Base-by-base conservation (phyloP, 1,284 basidiomycete genomes). In the Volvariella surrecta region DNA sequence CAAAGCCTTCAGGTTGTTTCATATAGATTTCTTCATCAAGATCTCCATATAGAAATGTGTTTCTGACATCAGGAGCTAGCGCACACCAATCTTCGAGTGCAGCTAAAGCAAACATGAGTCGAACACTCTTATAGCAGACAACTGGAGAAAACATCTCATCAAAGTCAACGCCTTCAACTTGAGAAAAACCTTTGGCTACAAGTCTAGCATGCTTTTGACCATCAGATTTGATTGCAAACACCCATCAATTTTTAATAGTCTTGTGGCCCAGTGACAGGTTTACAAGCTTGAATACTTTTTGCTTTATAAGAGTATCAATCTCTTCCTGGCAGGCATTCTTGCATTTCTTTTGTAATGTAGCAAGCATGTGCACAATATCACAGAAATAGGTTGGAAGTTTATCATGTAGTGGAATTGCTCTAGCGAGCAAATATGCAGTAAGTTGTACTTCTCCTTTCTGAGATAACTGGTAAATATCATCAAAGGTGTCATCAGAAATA, bases 1-100 rank as follows among this genome's bases (percentile, higher is more conserved):
- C 38, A 32, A 62, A 66, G 1, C 58, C 57, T 40, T 59, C 45
- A 1, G 61, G 62, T 48, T 58, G 58, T 32, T 55, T 43, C 59
- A 64, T 64, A 43, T 64, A 66, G 10, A 66, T 54, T 39, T 64
- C 60, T 37, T 63, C 57, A 4, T 63, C 52, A 2, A 67, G 51
- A 15, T 54, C 42, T 3, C 63, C 58, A 54, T 68, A 60, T 0
- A 67, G 54, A 47, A 62, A 71, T 1, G 65, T 64, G 1, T 54
- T 56, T 35, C 58, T 56, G 3, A 70, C 55, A 48, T 73, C 64
- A 6, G 67, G 45, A 13, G 56, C 58, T 18, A 59, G 49, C 15
- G 64, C 39, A 15, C 56, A 47, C 42, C 48, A 50, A 39, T 54
- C 45, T 9, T 51, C 32, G 2, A 20, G 17, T 2, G 57, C 54